Percentiles rank a stretch among this genome's conserved stretches.
These are phyloP conservation scores for Macrolepiota fuliginosa DNA, from an alignment of 768 basidiomycete species.

Conservation along the genomic window DNA sequence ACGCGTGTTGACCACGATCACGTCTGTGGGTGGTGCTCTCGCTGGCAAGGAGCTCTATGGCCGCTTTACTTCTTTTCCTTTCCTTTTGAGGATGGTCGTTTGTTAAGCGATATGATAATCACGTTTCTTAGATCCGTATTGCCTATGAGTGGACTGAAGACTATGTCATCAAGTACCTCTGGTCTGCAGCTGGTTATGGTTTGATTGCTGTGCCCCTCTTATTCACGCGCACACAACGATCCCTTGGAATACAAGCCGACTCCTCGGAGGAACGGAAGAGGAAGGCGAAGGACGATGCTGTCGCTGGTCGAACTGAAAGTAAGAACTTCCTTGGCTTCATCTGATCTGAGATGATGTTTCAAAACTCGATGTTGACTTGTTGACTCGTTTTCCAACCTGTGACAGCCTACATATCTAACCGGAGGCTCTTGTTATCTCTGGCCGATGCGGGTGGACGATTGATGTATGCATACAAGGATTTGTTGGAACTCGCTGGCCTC, in stretches of 20 bases:
- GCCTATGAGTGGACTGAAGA: constrained; percentile 96
- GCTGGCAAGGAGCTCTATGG: neutral
- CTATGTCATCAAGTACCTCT: constrained; percentile 94
- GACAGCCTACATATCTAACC: constrained; percentile 84
- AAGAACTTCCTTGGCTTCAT: constrained; percentile 13
- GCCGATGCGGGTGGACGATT: constrained; percentile 94
- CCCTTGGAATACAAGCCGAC: constrained; percentile 25
- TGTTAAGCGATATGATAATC: neutral
- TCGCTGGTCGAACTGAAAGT: constrained; percentile 50
- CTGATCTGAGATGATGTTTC: neutral
- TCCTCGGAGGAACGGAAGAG: constrained; percentile 1
- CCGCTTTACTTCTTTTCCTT: neutral
- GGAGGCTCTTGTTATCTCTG: constrained; percentile 87
- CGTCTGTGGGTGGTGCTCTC: neutral
- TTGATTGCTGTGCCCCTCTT: constrained; percentile 90
- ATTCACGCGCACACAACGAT: constrained; percentile 55
- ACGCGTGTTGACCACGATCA: too few relatives aligned
- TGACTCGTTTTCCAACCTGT: neutral
- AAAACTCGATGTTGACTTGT: neutral
- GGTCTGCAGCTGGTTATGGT: constrained; percentile 90
- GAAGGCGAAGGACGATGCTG: constrained; percentile 31
- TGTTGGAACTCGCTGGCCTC: constrained; percentile 92
- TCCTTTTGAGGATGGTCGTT: neutral
- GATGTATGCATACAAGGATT: constrained; percentile 96
- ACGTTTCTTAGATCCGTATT: constrained; percentile 64